phyloP scores from a whole-genome alignment of 2,329 filamentous ascomycete species.

The Pleurostoma richardsiae region DNA sequence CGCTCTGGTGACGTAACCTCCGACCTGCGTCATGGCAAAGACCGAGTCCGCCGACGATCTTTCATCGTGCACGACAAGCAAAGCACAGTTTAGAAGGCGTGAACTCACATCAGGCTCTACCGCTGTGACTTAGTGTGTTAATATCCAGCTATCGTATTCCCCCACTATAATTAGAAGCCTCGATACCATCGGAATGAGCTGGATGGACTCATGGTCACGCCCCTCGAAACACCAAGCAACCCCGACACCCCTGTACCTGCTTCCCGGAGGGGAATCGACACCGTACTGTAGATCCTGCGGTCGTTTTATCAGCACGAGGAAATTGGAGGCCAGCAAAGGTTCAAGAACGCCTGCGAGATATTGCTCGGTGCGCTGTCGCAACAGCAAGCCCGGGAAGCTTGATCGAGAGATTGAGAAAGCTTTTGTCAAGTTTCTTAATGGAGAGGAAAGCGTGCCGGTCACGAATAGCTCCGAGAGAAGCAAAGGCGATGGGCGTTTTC shows the following conservation, averaged over 20 bases:
- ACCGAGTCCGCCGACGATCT: too few relatives aligned
- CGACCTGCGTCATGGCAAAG: too few relatives aligned
- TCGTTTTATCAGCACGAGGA: conserved; percentile 40
- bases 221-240: conserved; percentile 31
- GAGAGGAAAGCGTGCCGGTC: conserved; percentile 6
- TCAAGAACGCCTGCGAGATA: conserved; percentile 38
- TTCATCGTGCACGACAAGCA: too few relatives aligned
- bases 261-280: conserved; percentile 35
- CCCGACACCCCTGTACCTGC: conserved; percentile 51
- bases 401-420: conserved; percentile 48
- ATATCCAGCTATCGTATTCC: too few relatives aligned
- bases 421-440: conserved; percentile 32
- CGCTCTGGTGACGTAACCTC: too few relatives aligned
- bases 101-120: too few relatives aligned
- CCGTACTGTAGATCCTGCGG: conserved; percentile 55
- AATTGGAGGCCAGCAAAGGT: conserved; percentile 15
- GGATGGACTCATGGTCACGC: conserved; percentile 36
- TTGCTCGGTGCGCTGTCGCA: conserved; percentile 51
- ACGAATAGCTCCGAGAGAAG: conserved; percentile 14
- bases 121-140: too few relatives aligned
- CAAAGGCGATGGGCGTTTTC: conserved; percentile 46
- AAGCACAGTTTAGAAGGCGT: too few relatives aligned
- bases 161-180: too few relatives aligned
- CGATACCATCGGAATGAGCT: conserved; percentile 23
- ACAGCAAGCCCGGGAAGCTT: conserved; percentile 40